Evolutionary conservation across 257 asterid genomes (phyloP).

Genomic region (Plectranthus barbatus): DNA sequence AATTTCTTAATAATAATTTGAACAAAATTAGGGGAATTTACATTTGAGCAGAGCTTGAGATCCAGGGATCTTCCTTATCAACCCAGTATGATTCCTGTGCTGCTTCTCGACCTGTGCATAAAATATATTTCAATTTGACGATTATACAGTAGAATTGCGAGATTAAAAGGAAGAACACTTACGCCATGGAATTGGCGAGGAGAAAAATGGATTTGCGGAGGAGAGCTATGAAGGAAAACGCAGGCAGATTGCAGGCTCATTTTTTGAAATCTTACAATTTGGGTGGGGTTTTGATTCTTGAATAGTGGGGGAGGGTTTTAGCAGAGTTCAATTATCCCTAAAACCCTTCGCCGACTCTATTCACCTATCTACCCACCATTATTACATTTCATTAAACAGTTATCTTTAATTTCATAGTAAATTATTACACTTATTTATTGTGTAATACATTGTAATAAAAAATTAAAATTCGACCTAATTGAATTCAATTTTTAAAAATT

Average conservation of each 20-base stretch:
- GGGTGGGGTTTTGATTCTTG: neutral
- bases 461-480: too few species aligned
- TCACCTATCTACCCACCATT: neutral
- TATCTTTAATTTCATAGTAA: too few species aligned
- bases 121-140: neutral
- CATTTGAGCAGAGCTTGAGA: slow-evolving; percentile 35
- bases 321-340: slow-evolving; percentile 21
- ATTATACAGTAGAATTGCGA: neutral
- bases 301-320: slow-evolving; percentile 23
- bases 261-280: neutral
- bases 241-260: slow-evolving; percentile 48
- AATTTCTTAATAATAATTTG: neutral
- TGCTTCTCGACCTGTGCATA: slow-evolving; percentile 30
- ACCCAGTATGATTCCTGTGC: slow-evolving; percentile 6
- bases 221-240: slow-evolving; percentile 29
- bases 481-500: too few species aligned
- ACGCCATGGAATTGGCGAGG: slow-evolving; percentile 34
- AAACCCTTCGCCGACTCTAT: slow-evolving; percentile 21
- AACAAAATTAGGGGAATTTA: slow-evolving; percentile 11
- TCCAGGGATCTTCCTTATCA: slow-evolving; percentile 20
- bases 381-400: neutral
- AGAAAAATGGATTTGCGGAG: slow-evolving; percentile 22
- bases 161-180: slow-evolving; percentile 16
- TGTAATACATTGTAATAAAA: too few species aligned
- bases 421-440: too few species aligned